A percentile compares a stretch with the other conserved stretches of the same genome.
phyloP scores from a whole-genome alignment of 2,329 filamentous ascomycete species.

The Harringtonia aguacate region DNA sequence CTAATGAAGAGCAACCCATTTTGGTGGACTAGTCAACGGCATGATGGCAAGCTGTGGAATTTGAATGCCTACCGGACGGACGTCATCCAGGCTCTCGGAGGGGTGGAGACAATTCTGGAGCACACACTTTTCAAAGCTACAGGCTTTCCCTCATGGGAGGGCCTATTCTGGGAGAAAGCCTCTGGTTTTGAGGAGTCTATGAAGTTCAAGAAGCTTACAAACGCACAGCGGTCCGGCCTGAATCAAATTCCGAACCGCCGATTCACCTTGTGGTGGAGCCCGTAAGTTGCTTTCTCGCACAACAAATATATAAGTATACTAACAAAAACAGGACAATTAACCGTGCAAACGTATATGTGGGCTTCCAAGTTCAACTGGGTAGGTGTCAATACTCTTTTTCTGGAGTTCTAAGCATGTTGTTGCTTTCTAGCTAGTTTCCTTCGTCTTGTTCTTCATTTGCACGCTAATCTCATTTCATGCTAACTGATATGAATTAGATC shows the following conservation, averaged over 20 bases:
- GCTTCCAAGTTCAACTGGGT: slow-evolving; percentile 89
- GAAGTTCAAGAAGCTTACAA: slow-evolving; percentile 99
- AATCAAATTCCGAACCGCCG: slow-evolving; percentile 98
- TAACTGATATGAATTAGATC: slow-evolving; percentile 45
- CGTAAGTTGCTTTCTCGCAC: slow-evolving; percentile 2
- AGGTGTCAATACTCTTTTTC: background rate
- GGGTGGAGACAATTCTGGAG: slow-evolving; percentile 96
- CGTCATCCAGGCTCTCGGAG: slow-evolving; percentile 89
- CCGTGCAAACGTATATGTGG: slow-evolving; percentile 93
- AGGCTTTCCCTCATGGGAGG: slow-evolving; percentile 94
- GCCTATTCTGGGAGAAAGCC: slow-evolving; percentile 77
- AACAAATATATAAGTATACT: background rate
- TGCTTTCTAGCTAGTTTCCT: background rate
- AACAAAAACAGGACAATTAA: slow-evolving; percentile 57
- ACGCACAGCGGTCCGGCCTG: slow-evolving; percentile 80
- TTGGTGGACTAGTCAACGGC: slow-evolving; percentile 97
- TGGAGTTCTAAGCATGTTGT: background rate
- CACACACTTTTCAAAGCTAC: slow-evolving; percentile 96
- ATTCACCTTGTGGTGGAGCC: slow-evolving; percentile 96
- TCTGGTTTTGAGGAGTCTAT: slow-evolving; percentile 53
- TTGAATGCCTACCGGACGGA: slow-evolving; percentile 82
- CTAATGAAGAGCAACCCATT: slow-evolving; percentile 99
- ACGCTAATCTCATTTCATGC: background rate
- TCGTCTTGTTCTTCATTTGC: background rate
- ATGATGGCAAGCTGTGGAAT: slow-evolving; percentile 97